A percentile compares a stretch with the other conserved stretches of the same genome.
Conservation (phyloP, 352 stramenopile species). For the Ochromonadaceae sp. region DNA sequence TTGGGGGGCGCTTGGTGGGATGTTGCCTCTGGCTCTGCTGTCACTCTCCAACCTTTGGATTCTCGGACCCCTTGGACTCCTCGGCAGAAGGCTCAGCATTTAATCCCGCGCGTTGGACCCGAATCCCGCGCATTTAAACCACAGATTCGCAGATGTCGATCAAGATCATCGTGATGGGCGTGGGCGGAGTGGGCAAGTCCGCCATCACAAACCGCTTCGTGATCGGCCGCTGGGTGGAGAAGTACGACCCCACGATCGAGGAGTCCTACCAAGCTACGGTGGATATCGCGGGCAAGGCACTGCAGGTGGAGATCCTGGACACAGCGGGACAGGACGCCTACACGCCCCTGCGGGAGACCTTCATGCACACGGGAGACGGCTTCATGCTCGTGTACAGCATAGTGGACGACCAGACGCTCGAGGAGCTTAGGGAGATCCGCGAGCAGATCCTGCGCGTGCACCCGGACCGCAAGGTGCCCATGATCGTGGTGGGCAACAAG, state of each 20-base stretch:
- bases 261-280: constrained; percentile 70
- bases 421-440: constrained; percentile 65
- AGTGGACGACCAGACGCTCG: constrained; percentile 65
- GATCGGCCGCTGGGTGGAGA: constrained; percentile 66
- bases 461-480: constrained; percentile 4
- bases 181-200: constrained; percentile 68
- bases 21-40: too few species aligned
- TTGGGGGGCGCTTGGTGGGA: too few species aligned
- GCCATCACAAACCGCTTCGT: constrained; percentile 68
- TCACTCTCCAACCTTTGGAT: too few species aligned
- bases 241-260: constrained; percentile 75
- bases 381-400: constrained; percentile 71
- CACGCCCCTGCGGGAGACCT: constrained; percentile 59
- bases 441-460: constrained; percentile 70
- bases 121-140: too few species aligned
- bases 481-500: constrained; percentile 20
- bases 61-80: too few species aligned
- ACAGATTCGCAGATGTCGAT: too few species aligned
- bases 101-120: too few species aligned
- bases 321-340: constrained; percentile 73
- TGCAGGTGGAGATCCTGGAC: constrained; percentile 70
- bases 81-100: too few species aligned
- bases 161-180: constrained; percentile 45
- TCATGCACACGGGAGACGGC: constrained; percentile 74
- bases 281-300: constrained; percentile 55